A percentile compares a stretch with the other conserved stretches of the same genome.
phyloP scores from a whole-genome alignment of 768 basidiomycete species.

The Boletus fagicola region DNA sequence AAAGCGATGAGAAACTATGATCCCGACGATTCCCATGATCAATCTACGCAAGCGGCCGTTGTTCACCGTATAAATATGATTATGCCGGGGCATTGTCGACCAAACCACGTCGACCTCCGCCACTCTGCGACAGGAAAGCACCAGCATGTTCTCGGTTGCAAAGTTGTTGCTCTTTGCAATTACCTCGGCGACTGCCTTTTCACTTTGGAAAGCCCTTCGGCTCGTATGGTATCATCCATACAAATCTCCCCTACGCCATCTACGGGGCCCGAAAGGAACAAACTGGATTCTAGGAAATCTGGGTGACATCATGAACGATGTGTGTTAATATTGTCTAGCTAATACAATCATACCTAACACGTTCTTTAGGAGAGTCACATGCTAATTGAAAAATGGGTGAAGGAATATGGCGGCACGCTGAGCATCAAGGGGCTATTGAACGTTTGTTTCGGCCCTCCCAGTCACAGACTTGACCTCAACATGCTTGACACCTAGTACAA shows the following conservation, averaged over 20 bases:
- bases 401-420: constrained; percentile 47
- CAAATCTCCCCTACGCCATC: constrained; percentile 43
- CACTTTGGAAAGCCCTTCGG: constrained; percentile 31
- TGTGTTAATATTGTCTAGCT: constrained; percentile 19
- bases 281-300: constrained; percentile 51
- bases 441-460: constrained; percentile 30
- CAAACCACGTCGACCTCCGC: too few relatives aligned
- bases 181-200: constrained; percentile 26
- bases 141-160: not conserved
- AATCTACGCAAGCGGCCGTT: not conserved
- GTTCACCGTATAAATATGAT: not conserved
- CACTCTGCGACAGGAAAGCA: not conserved
- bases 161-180: constrained; percentile 2
- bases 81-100: not conserved
- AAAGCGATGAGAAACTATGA: not conserved
- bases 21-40: not conserved
- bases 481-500: constrained; percentile 21
- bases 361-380: constrained; percentile 20
- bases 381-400: constrained; percentile 45
- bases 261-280: constrained; percentile 49
- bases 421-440: constrained; percentile 44
- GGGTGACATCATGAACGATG: constrained; percentile 42
- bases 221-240: constrained; percentile 32
- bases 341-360: not conserved
- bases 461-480: not conserved